Evolutionary conservation across 2,329 filamentous ascomycete species (phyloP), one percentile per base, ranked within the genome.

Genomic region (Monosporascus sp.): DNA sequence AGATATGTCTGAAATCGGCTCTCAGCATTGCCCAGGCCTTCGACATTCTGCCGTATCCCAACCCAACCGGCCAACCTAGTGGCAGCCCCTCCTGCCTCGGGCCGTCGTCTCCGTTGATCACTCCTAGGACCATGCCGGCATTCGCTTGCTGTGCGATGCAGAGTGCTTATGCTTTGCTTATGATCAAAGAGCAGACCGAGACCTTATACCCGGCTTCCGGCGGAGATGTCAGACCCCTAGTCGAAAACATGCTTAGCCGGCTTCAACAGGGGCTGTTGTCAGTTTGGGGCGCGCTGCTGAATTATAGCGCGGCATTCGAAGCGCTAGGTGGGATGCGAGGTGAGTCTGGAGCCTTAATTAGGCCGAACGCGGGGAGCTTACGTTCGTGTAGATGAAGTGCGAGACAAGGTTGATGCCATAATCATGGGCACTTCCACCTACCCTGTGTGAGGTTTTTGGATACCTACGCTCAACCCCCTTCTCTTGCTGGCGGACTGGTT

Each of bases 1-100:
- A 76, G 58, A 71, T 79, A 54, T 79, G 77, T 59, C 66, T 79
- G 35, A 74, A 73, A 47, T 73, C 76, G 7, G 75, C 77, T 2
- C 68, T 79, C 44, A 74, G 70, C 55, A 79, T 80, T 51, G 72
- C 77, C 2, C 62, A 68, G 49, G 71, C 72, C 14, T 79, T 79
- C 50, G 69, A 74, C 56, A 64, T 67, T 11, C 60, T 80, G 37
- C 76, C 77, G 1, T 77, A 74, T 51, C 77, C 77, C 15, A 72
- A 72, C 50, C 70, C 74, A 59, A 72, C 63, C 24, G 61, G 70
- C 20, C 65, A 68, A 53, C 58, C 65, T 5, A 65, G 64, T n/a
- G 67, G 68, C 35, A 60, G 67, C 15, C 67, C 68, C 5, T 66
- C 62, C 43, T 72, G 67, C 53, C 57, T 74, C 37, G 67, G 70